Conservation (phyloP, 176 grass and related monocot genomes). For the Oryza rufipogon region DNA sequence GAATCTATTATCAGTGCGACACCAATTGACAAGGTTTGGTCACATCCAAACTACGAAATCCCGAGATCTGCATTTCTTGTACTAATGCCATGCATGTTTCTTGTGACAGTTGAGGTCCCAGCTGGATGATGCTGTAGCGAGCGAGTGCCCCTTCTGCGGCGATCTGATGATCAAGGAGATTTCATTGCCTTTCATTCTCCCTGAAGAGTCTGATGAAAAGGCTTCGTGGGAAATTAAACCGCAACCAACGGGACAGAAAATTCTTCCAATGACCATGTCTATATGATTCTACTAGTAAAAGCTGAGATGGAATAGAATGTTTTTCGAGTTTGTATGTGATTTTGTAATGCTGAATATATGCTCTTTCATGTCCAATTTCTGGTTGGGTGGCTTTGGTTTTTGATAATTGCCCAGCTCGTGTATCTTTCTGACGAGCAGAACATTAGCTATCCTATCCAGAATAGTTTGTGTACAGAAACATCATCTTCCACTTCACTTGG, state of each 20-base stretch:
- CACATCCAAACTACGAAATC: slow-evolving; percentile 10
- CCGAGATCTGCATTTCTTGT: not conserved
- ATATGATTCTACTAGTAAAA: slow-evolving; percentile 37
- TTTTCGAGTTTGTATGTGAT: not conserved
- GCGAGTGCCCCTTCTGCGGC: slow-evolving; percentile 91
- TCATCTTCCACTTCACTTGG: not conserved
- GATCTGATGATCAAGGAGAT: slow-evolving; percentile 97
- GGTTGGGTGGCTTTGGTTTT: slow-evolving; percentile 34
- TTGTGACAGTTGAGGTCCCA: slow-evolving; percentile 73
- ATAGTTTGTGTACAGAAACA: slow-evolving; percentile 32
- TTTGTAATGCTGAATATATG: not conserved
- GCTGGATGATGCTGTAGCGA: slow-evolving; percentile 89
- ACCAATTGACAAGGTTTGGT: slow-evolving; percentile 79
- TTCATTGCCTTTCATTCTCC: slow-evolving; percentile 75
- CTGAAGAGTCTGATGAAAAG: slow-evolving; percentile 64
- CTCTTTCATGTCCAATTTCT: not conserved
- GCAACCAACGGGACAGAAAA: slow-evolving; percentile 58
- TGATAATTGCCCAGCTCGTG: slow-evolving; percentile 31
- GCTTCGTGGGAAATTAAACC: slow-evolving; percentile 92
- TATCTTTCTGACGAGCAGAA: not conserved
- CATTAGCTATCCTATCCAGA: not conserved
- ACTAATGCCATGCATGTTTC: slow-evolving; percentile 8
- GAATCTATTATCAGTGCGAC: slow-evolving; percentile 55
- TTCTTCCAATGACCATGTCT: slow-evolving; percentile 88
- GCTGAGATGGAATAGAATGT: not conserved